Base-by-base conservation (phyloP, 257 asterid species). In the Echites panduratus region DNA sequence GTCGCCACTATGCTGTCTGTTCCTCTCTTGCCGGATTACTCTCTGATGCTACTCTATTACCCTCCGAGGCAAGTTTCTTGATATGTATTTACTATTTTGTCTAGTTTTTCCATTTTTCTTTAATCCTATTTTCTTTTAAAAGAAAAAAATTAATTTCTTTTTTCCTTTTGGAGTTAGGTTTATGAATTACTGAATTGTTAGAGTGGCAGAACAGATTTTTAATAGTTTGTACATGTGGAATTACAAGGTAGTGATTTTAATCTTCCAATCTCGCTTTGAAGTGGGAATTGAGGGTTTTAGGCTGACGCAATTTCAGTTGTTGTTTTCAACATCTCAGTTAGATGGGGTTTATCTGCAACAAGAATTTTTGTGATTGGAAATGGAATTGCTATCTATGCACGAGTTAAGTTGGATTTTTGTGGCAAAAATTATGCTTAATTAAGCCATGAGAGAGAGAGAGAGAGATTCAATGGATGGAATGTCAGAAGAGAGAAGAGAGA, bases 21-120 rank as follows among this genome's bases (percentile, higher is more conserved):
- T 80, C 89, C 52, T 87, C 97, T 48, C 89, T 94, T 74, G 95
- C 88, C 70, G 71, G 88, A 27, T 70, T 76, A 26, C 87, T 94
- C 53, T 79, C 87, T 10, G 41, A 90, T 38, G 92, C 89, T 66
- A 70, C 87, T 44, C n/a, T n/a, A n/a, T 43, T 63, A 11, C 84
- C 87, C 59, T 78, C 86, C 22, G 78, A 84, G 84, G 89, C 70
- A 62, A 22, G 32, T 68, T 14, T 48, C 16, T 44, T 24, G 48
- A 4, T 45, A 24, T 20, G 7, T 74, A 19, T 44, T 7, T 47
- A 63, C 61, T 43, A 44, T 63, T 70, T 5, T 57, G 24, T 62
- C 65, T 47, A 50, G 57, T 45, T 8, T 29, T 49, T 56, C 20
- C 62, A 20, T 16, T 32, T 70, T 73, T n/a, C 47, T 3, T 41